Base-by-base conservation (phyloP, 257 asterid species). In the Henckelia pumila region DNA sequence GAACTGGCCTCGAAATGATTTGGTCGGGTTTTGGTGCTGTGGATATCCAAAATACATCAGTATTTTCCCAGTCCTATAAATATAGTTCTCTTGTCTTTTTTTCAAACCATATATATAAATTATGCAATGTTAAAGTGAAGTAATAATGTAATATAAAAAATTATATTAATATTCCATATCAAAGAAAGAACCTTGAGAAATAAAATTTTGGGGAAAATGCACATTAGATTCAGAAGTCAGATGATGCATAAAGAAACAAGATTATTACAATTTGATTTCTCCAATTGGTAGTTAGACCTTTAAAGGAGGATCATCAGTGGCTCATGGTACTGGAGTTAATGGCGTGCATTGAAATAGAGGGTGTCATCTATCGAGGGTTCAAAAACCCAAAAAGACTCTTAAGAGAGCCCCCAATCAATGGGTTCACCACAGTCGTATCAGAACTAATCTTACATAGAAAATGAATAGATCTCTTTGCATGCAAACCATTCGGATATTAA, bases 301-400 rank as follows among this genome's bases (percentile, higher is more conserved):
- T 16, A 23, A 56, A 14, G 7, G 13, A 21, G 32, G 44, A 17
- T 21, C 49, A 20, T 25, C 56, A 30, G 57, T 56, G 63, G n/a
- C n/a, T 22, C 35, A n/a, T 56, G 13, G 14, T 13, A 68, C 56
- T 53, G 49, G 56, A 52, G 50, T 67, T 52, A 74, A 53, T 19
- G 32, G 40, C 30, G n/a, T 6, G 32, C 13, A 47, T 20, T 2
- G 50, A 44, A 50, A 57, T 21, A 57, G 33, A 59, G n/a, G 9
- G 35, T 55, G 55, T 17, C 26, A 8, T 17, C 33, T 19, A 50
- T 49, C 23, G 33, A 28, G 23, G 20, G 56, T 61, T 44, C 60
- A 58, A 44, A 50, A 75, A 69, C 35, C 30, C 23, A 11, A 47
- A 63, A 57, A 61, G 50, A 40, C 49, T n/a, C 40, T 56, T 55